Base-by-base conservation (phyloP, 202 grass and related monocot species). In the Hordeum pubiflorum region DNA sequence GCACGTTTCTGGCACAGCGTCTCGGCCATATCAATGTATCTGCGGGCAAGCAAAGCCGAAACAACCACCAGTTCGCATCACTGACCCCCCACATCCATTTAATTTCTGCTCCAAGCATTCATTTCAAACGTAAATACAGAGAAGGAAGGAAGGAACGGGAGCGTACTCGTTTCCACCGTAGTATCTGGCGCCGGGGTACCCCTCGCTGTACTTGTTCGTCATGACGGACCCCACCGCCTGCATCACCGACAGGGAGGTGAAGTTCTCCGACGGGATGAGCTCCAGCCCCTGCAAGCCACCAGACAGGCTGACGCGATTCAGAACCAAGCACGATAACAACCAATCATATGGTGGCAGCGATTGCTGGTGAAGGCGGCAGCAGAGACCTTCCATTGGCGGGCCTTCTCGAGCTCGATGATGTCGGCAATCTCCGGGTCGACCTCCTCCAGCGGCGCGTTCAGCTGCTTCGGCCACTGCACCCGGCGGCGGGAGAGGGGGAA, bases 131-230 rank as follows among this genome's bases (percentile, higher is more conserved):
- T 32, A 32, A 32, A 32, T 52, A 40, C 29, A 18, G 26, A 66
- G 4, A 46, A 18, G 26, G 34, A 27, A 27, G 26, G 3, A n/a
- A 41, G 38, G 63, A 70, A 36, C 34, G 26, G 43, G 79, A 29
- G 22, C 83, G 21, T 87, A 99, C 97, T 99, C 97, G 56, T 99
- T 99, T 86, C 97, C 97, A 39, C 97, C 97, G 13, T 99, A 99
- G 78, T 99, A 99, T 99, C 97, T 90, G 41, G 97, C 97, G 34
- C 97, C 97, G 0, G 97, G 97, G 83, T 99, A 99, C 50, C 97
- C 97, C 69, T 99, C 97, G 65, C 97, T 99, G 81, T 99, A 96
- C 83, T 99, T 99, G 80, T 99, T 99, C 22, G 97, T 99, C 97
- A 99, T 99, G 87, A 99, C 73, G 17, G 97, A 99, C 52, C 97